Evolutionary conservation across 352 stramenopile genomes (phyloP), one percentile per base, ranked within the genome.

Genomic region (Discostella stelligera): DNA sequence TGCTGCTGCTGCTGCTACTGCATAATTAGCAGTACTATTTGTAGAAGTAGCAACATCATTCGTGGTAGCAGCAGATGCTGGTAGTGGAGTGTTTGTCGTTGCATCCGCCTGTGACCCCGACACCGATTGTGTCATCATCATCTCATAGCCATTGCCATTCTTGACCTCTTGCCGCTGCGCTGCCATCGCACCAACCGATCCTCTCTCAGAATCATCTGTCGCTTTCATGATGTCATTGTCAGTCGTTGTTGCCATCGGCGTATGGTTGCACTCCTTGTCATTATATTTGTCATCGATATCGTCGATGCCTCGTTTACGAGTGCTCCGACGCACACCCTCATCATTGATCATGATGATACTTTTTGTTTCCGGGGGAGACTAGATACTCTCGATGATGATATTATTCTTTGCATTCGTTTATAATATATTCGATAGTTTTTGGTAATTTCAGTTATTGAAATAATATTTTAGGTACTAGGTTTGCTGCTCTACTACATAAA

Each of bases 271-370:
- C n/a, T n/a, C 3, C 8, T 0, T 14, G 25, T 49, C 23, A 25
- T 32, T 8, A 8, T 27, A 5, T 32, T 58, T 20, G 20, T 25
- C 21, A 20, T 58, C 39, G n/a, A 41, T n/a, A 21, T 67, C 60
- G 50, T 46, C 53, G 21, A 56, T 67, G 21, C 60, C 60, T 46
- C 60, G 60, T 52, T 67, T 67, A 20, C 60, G n/a, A 27, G 50
- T 58, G 50, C 50, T 58, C 50, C 50, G 50, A 44, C 11, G 37
- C 37, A 14, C 2, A 44, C 37, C 13, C 7, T 44, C 37, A 44
- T 44, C 37, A 44, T 44, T 44, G 7, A 44, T 44, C 37, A 44
- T 44, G 37, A 44, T 44, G 37, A 44, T 44, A 44, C 11, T 3
- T 44, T 44, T 44, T 32, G 27, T 32, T 32, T 32, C 5, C 5